These are phyloP conservation scores for Schwanniomyces polymorphus DNA, from an alignment of 805 yeast species.

Conservation along the genomic window DNA sequence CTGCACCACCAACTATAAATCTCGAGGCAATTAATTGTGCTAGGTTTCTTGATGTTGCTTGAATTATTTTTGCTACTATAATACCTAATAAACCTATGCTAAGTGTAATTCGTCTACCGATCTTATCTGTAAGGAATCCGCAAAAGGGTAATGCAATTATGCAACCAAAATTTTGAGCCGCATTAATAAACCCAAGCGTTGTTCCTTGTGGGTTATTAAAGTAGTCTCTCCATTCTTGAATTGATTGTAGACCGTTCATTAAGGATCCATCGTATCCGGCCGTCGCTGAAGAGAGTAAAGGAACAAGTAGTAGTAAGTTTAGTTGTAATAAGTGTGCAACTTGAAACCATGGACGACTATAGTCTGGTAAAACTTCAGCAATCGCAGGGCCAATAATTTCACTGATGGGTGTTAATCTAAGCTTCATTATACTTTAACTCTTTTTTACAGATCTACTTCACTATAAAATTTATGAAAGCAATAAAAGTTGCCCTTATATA, in stretches of 20 bases:
- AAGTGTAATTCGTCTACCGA: slow-evolving; percentile 54
- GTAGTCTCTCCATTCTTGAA: slow-evolving; percentile 36
- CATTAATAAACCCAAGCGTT: slow-evolving; percentile 30
- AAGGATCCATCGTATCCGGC: slow-evolving; percentile 47
- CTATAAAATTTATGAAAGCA: neutral
- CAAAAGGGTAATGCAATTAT: slow-evolving; percentile 9
- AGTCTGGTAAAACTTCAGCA: slow-evolving; percentile 13
- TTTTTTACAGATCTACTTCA: neutral
- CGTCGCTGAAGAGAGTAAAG: slow-evolving; percentile 34
- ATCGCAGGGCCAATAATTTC: slow-evolving; percentile 16
- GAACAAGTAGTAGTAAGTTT: slow-evolving; percentile 10
- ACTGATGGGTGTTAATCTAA: slow-evolving; percentile 9
- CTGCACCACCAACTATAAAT: slow-evolving; percentile 67
- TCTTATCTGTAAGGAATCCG: slow-evolving; percentile 7
- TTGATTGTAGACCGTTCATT: slow-evolving; percentile 47
- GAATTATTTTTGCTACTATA: slow-evolving; percentile 56
- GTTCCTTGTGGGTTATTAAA: slow-evolving; percentile 28
- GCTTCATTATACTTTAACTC: slow-evolving; percentile 4
- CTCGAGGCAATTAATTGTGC: slow-evolving; percentile 51
- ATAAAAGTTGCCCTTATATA: neutral
- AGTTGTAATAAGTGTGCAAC: slow-evolving; percentile 29
- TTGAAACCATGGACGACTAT: slow-evolving; percentile 25
- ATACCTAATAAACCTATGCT: slow-evolving; percentile 54
- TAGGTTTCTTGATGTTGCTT: slow-evolving; percentile 28
- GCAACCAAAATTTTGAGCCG: slow-evolving; percentile 24